Conservation (phyloP, 2,329 filamentous ascomycete species). For the Dactylellina sp. region DNA sequence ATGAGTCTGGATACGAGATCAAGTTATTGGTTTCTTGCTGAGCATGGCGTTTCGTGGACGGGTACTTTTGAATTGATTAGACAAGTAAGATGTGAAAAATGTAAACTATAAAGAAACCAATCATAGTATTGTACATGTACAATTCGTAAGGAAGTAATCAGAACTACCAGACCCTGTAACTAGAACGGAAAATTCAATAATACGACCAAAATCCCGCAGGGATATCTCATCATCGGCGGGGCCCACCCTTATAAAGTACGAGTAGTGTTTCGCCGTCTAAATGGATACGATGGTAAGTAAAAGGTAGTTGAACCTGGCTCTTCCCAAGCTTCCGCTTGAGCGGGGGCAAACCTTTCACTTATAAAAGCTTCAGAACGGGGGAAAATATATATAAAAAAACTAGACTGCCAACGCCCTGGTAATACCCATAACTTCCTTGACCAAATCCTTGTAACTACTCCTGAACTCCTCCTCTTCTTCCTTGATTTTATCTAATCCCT, state of each 20-base stretch:
- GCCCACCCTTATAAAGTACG: no score
- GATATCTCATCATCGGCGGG: no score
- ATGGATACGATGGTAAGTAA: no score
- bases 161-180: slow-evolving; percentile 37
- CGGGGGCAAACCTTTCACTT: no score
- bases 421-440: slow-evolving; percentile 68
- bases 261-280: no score
- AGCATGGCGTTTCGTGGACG: background rate
- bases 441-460: slow-evolving; percentile 74
- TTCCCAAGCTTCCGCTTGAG: no score
- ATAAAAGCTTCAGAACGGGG: background rate
- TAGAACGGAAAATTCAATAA: slow-evolving; percentile 11
- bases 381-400: background rate
- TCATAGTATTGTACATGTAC: slow-evolving; percentile 45
- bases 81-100: slow-evolving; percentile 12
- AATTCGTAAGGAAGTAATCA: slow-evolving; percentile 28
- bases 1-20: background rate
- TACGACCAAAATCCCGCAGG: no score
- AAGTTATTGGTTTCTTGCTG: background rate
- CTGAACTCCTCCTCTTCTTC: slow-evolving; percentile 68
- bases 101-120: slow-evolving; percentile 19
- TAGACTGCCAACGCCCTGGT: slow-evolving; percentile 46
- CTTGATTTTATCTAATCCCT: slow-evolving; percentile 62
- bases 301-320: no score
- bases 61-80: slow-evolving; percentile 8